These are phyloP conservation scores for Pyrus bretschneideri DNA, from an alignment of 306 rosid genomes.

Conservation along the genomic window DNA sequence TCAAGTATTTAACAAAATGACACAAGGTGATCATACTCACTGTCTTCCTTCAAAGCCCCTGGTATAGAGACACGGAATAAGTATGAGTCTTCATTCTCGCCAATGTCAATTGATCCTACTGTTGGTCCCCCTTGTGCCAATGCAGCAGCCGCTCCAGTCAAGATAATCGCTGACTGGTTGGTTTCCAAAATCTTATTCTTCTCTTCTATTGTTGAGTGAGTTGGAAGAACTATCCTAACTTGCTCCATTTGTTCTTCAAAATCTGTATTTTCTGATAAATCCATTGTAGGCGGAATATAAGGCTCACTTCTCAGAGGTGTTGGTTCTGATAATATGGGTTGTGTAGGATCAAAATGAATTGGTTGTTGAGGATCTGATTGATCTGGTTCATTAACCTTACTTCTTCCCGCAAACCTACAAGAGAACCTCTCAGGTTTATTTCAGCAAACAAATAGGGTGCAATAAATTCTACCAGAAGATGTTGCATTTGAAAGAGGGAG, in stretches of 20 bases:
- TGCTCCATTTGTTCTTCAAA: conserved; percentile 34
- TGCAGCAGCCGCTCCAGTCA: conserved; percentile 77
- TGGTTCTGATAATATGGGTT: conserved; percentile 8
- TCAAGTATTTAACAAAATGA: background rate
- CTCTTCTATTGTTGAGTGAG: conserved; percentile 45
- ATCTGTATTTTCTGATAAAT: conserved; percentile 26
- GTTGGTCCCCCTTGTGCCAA: conserved; percentile 56
- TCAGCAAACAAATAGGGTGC: background rate
- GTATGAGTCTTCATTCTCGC: conserved; percentile 62
- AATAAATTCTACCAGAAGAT: background rate
- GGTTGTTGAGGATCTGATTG: conserved; percentile 24
- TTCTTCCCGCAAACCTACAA: conserved; percentile 12
- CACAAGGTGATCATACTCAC: conserved; percentile 41
- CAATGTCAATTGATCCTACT: conserved; percentile 68
- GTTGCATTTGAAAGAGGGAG: background rate
- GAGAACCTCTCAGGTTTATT: conserved; percentile 4
- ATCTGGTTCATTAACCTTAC: conserved; percentile 13
- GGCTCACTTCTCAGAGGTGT: conserved; percentile 46
- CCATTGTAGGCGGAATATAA: conserved; percentile 31
- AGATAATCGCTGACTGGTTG: conserved; percentile 42
- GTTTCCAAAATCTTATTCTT: conserved; percentile 52
- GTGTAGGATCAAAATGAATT: background rate
- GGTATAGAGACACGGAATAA: conserved; percentile 76
- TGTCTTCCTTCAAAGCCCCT: conserved; percentile 75
- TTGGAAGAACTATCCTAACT: conserved; percentile 51